phyloP scores from a whole-genome alignment of 306 rosid species.

The Malus orientalis region DNA sequence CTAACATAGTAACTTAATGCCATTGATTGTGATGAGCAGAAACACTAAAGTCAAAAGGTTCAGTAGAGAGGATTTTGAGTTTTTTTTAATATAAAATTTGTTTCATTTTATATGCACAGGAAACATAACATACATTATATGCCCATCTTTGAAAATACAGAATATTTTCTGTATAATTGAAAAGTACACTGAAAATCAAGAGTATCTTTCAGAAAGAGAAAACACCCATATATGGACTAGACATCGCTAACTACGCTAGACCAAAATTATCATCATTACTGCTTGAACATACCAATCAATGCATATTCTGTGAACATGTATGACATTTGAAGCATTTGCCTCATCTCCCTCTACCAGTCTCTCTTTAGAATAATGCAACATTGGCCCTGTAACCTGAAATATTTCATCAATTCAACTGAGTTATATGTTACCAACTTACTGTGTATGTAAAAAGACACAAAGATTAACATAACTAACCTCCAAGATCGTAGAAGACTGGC shows the following conservation, averaged over 20 bases:
- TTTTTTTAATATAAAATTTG: neutral
- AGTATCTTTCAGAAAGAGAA: neutral
- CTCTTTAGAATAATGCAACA: constrained; percentile 70
- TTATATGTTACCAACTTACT: neutral
- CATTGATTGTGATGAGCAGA: neutral
- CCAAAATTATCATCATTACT: neutral
- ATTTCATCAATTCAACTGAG: neutral
- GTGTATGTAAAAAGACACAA: neutral
- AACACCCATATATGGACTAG: neutral
- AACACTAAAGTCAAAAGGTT: neutral
- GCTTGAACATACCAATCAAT: constrained; percentile 55
- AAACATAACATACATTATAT: neutral
- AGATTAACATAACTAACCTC: constrained; percentile 36
- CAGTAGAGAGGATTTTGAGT: neutral
- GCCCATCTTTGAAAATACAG: neutral
- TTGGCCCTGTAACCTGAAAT: constrained; percentile 64
- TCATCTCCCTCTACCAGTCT: constrained; percentile 45
- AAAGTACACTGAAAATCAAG: neutral
- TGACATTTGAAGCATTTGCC: constrained; percentile 48
- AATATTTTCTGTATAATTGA: neutral
- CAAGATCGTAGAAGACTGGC: constrained; percentile 63
- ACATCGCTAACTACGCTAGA: neutral
- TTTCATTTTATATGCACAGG: neutral
- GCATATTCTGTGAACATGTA: constrained; percentile 68
- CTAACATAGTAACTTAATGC: neutral